Base-by-base conservation (phyloP, 2,329 filamentous ascomycete species). In the Thelonectria olida region DNA sequence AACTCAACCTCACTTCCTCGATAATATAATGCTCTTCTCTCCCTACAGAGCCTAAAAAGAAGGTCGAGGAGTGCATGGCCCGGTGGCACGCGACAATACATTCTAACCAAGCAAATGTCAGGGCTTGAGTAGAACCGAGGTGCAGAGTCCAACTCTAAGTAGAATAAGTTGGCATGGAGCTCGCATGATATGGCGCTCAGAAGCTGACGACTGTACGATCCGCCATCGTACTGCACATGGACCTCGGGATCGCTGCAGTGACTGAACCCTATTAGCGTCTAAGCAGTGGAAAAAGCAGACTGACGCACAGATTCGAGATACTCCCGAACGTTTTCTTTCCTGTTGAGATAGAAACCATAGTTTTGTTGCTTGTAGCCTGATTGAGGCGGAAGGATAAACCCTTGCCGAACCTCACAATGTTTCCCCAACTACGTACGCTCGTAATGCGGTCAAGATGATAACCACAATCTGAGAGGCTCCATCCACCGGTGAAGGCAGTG, bases 51-150 rank as follows among this genome's bases (percentile, higher is more conserved):
- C n/a, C 20, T 27, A 7, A 48, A 55, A 1, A 55, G 15, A 13
- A 55, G 34, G 17, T 55, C 53, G 13, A 55, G 27, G 10, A 55
- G 44, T 12, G 22, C 31, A 38, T 34, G 42, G 13, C 53, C 31
- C 7, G 42, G 42, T 41, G 34, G 53, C 12, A 55, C 22, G 8
- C 44, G 42, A 25, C 53, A 55, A 19, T 38, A 31, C 22, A 55
- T 15, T 20, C 7, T 27, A 8, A 55, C 23, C 7, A 10, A 17
- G 15, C 28, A 55, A n/a, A 13, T n/a, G 28, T 48, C 31, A 7
- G 42, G 38, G 22, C 19, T n/a, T 3, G 17, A 15, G n/a, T 55
- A 55, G 22, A 55, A 55, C 20, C 19, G 7, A 13, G 41, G 41
- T 6, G 15, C 3, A 3, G 7, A 44, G 12, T 8, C 20, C 2